A percentile compares a stretch with the other conserved stretches of the same genome.
phyloP scores from a whole-genome alignment of 2,329 filamentous ascomycete species.

The Apiospora hydei region DNA sequence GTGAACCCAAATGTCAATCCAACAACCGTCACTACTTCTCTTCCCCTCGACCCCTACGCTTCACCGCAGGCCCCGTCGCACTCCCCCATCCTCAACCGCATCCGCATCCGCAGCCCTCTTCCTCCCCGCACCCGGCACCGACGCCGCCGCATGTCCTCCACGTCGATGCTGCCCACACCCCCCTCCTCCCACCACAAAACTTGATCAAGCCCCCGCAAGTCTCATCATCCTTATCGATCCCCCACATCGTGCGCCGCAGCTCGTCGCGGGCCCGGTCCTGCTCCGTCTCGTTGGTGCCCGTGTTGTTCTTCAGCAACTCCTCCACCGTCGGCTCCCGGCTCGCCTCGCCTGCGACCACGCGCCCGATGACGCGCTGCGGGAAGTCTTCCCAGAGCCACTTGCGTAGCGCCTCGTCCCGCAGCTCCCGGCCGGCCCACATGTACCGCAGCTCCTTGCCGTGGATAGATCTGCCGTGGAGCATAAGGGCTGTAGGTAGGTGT shows the following conservation, averaged over 20 bases:
- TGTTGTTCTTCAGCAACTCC: neutral
- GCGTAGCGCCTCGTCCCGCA: conserved; percentile 10
- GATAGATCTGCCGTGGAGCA: conserved; percentile 24
- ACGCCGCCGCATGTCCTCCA: no score
- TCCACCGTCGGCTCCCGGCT: conserved; percentile 6
- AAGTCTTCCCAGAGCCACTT: conserved; percentile 20
- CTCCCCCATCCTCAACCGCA: no score
- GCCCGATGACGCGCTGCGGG: conserved; percentile 22
- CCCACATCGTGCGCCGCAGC: neutral
- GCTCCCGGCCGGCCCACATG: conserved; percentile 18
- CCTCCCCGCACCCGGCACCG: neutral
- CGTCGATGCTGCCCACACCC: neutral
- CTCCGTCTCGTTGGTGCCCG: neutral
- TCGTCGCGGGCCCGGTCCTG: neutral
- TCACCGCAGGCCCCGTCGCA: neutral
- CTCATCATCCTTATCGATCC: neutral
- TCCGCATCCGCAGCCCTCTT: neutral
- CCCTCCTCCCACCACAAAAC: neutral
- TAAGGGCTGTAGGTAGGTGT: conserved; percentile 14
- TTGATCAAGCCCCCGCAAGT: neutral
- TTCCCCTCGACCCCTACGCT: neutral
- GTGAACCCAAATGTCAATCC: neutral
- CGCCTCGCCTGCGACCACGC: conserved; percentile 22
- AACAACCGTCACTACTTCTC: neutral
- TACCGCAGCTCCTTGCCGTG: conserved; percentile 20